Percentiles rank a stretch among this genome's conserved stretches.
These are phyloP conservation scores for Auxenochlorella pyrenoidosa DNA, from an alignment of 139 green algal genomes.

Conservation along the genomic window DNA sequence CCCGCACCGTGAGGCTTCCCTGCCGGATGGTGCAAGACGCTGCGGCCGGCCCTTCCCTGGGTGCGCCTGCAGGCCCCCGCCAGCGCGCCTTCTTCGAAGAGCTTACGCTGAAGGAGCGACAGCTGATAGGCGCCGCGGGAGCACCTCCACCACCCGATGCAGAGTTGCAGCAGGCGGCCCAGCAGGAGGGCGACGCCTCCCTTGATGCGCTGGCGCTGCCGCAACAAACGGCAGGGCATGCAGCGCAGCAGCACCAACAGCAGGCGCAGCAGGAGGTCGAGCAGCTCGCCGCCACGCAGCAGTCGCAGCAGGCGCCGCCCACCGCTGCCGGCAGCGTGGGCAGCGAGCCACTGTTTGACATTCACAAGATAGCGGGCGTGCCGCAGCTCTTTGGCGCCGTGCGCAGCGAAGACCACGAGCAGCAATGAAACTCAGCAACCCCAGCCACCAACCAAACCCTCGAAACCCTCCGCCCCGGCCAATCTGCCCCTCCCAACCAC, in stretches of 20 bases:
- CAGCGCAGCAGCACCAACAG: not conserved
- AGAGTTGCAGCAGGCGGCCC: not conserved
- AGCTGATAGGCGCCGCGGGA: not conserved
- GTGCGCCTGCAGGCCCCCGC: not conserved
- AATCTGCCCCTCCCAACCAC: too few species aligned
- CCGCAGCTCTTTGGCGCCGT: not conserved
- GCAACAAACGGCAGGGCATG: too few species aligned
- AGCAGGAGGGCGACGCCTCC: not conserved
- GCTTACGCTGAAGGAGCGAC: constrained; percentile 4
- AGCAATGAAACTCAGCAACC: not conserved
- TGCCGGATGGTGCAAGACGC: too few species aligned
- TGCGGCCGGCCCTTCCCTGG: too few species aligned
- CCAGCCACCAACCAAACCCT: not conserved
- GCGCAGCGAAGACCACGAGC: not conserved
- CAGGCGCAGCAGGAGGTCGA: not conserved
- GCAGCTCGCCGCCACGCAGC: not conserved
- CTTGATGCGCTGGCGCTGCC: not conserved
- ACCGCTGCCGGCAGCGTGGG: not conserved
- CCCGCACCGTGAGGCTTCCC: too few species aligned
- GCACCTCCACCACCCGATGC: too few species aligned
- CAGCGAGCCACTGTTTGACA: not conserved
- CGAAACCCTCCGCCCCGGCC: not conserved
- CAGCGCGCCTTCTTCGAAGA: constrained; percentile 21
- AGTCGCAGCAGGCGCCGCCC: not conserved
- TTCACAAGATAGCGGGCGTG: constrained; percentile 5